Evolutionary conservation across 169 alveolate genomes (phyloP).

Genomic region (Plasmodium malariae): DNA sequence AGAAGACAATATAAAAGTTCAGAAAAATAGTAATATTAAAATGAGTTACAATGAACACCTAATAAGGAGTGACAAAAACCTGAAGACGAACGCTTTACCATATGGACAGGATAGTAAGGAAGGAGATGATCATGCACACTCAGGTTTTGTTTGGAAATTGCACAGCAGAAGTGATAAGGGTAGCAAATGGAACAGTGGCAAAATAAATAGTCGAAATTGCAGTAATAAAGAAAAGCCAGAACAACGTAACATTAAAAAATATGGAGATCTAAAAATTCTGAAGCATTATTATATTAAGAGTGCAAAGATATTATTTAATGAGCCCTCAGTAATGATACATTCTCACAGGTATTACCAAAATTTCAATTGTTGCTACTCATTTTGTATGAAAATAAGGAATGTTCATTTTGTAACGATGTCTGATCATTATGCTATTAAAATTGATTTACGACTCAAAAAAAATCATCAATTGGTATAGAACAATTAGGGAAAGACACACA

Average conservation of each 20-base stretch:
- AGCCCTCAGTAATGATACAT: conserved; percentile 89
- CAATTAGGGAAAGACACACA: too few relatives aligned
- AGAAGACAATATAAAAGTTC: background rate
- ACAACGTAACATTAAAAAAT: background rate
- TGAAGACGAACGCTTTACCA: background rate
- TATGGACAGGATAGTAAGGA: background rate
- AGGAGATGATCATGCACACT: background rate
- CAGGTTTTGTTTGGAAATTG: background rate
- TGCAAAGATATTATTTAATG: conserved; percentile 89
- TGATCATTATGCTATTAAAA: conserved; percentile 91
- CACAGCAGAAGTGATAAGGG: background rate
- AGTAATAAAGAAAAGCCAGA: background rate
- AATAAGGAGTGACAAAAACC: background rate
- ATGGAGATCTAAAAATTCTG: conserved; percentile 80
- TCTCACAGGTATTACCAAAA: conserved; percentile 43
- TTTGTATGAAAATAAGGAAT: conserved; percentile 78
- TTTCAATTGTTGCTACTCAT: conserved; percentile 71
- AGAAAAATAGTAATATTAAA: background rate
- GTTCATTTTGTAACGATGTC: conserved; percentile 90
- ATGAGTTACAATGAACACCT: background rate
- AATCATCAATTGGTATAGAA: too few relatives aligned
- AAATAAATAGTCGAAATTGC: background rate
- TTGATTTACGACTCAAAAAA: conserved; percentile 83
- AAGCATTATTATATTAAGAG: conserved; percentile 83
- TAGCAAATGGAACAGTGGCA: background rate